Percentiles rank a stretch among this genome's conserved stretches.
phyloP scores from a whole-genome alignment of 192 early-diverging fungal species.

The Mortierella claussenii region DNA sequence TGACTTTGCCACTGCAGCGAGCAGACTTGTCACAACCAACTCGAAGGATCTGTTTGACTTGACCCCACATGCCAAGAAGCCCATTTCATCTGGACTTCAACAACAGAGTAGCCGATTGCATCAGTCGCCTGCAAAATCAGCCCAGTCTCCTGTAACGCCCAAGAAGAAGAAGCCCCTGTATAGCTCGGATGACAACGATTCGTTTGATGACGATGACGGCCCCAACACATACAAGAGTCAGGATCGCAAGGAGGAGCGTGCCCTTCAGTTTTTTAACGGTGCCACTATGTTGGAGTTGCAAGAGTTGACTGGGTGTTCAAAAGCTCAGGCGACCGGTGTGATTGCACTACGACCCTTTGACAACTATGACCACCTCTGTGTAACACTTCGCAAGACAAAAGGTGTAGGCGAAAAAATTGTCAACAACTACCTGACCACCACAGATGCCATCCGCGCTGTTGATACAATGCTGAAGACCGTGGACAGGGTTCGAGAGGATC shows the following conservation, averaged over 20 bases:
- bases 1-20: slow-evolving; percentile 22
- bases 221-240: slow-evolving; percentile 7
- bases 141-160: neutral
- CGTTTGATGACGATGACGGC: slow-evolving; percentile 12
- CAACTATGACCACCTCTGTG: slow-evolving; percentile 61
- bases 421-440: slow-evolving; percentile 63
- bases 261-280: slow-evolving; percentile 40
- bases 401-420: slow-evolving; percentile 64
- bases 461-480: slow-evolving; percentile 68
- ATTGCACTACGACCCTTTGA: slow-evolving; percentile 67
- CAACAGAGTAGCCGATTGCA: slow-evolving; percentile 12
- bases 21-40: slow-evolving; percentile 1
- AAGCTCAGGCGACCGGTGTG: slow-evolving; percentile 62
- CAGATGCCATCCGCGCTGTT: slow-evolving; percentile 72
- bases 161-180: slow-evolving; percentile 3
- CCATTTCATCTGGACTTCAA: neutral
- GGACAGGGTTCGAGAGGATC: slow-evolving; percentile 64
- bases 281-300: slow-evolving; percentile 20
- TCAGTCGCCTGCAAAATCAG: neutral
- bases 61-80: neutral
- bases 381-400: slow-evolving; percentile 59
- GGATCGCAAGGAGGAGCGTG: slow-evolving; percentile 35
- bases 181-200: slow-evolving; percentile 24
- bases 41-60: slow-evolving; percentile 3
- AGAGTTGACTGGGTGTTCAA: slow-evolving; percentile 40